phyloP scores from a whole-genome alignment of 192 early-diverging fungal species.

The Backusella parvicylindrica region DNA sequence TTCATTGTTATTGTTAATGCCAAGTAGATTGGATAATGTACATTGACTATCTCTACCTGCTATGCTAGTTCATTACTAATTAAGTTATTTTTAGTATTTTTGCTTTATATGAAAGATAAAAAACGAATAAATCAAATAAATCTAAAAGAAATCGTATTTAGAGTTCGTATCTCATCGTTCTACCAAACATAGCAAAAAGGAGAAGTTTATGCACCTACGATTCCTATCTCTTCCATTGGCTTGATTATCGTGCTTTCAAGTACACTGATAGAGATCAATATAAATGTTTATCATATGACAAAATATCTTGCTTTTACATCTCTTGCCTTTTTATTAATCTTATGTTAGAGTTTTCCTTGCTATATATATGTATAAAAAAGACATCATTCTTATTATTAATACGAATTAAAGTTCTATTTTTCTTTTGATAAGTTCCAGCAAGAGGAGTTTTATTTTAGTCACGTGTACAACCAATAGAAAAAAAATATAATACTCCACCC shows the following conservation, averaged over 20 bases:
- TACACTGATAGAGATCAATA: constrained; percentile 51
- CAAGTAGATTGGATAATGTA: constrained; percentile 77
- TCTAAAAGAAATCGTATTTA: constrained; percentile 69
- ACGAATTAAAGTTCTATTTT: not conserved
- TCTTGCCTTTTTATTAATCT: constrained; percentile 56
- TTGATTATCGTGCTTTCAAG: constrained; percentile 55
- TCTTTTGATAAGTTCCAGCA: no score
- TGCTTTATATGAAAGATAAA: not conserved
- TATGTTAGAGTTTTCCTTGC: constrained; percentile 41
- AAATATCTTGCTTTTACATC: constrained; percentile 54
- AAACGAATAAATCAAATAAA: not conserved
- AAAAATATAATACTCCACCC: not conserved
- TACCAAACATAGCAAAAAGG: constrained; percentile 41
- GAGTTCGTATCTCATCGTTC: constrained; percentile 73
- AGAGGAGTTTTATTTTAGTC: no score
- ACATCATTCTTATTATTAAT: no score
- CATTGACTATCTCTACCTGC: constrained; percentile 92
- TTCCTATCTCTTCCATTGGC: constrained; percentile 67
- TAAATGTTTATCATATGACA: constrained; percentile 56
- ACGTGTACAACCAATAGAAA: not conserved
- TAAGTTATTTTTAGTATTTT: constrained; percentile 32
- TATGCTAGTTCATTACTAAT: constrained; percentile 90
- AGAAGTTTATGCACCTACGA: constrained; percentile 40
- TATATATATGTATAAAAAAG: not conserved
- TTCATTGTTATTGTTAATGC: not conserved